Conservation (phyloP, 805 yeast genomes). For the Kuraishia cidri region DNA sequence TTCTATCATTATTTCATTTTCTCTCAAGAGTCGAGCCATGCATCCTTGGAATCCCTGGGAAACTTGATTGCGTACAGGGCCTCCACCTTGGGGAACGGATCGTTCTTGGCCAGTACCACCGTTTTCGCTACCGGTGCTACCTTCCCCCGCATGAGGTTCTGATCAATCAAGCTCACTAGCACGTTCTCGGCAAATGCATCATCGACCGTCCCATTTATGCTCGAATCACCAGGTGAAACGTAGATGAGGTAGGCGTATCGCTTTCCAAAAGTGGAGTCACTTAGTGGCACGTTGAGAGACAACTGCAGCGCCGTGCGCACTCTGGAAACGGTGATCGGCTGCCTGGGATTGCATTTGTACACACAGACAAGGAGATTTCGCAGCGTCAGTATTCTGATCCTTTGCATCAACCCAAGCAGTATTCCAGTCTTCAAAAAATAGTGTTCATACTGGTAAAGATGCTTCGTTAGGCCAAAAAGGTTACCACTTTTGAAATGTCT, state of each 20-base stretch:
- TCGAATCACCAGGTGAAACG: neutral
- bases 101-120: conserved; percentile 18
- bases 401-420: conserved; percentile 34
- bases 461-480: conserved; percentile 21
- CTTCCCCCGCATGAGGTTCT: conserved; percentile 44
- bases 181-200: conserved; percentile 40
- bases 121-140: conserved; percentile 16
- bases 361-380: conserved; percentile 27
- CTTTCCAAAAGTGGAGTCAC: neutral
- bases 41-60: conserved; percentile 12
- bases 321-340: conserved; percentile 2
- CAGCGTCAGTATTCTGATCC: conserved; percentile 31
- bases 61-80: conserved; percentile 11
- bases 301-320: conserved; percentile 15
- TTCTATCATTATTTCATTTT: too few relatives aligned
- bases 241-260: conserved; percentile 1
- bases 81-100: conserved; percentile 16
- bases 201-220: conserved; percentile 13
- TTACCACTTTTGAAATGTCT: conserved; percentile 31
- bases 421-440: conserved; percentile 28
- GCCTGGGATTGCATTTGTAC: conserved; percentile 7
- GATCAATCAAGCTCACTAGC: conserved; percentile 41
- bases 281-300: conserved; percentile 8
- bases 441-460: conserved; percentile 22
- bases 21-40: conserved; percentile 15